A percentile compares a stretch with the other conserved stretches of the same genome.
Evolutionary conservation across 345 rosid species (phyloP).

Genomic region (Microcos paniculata): DNA sequence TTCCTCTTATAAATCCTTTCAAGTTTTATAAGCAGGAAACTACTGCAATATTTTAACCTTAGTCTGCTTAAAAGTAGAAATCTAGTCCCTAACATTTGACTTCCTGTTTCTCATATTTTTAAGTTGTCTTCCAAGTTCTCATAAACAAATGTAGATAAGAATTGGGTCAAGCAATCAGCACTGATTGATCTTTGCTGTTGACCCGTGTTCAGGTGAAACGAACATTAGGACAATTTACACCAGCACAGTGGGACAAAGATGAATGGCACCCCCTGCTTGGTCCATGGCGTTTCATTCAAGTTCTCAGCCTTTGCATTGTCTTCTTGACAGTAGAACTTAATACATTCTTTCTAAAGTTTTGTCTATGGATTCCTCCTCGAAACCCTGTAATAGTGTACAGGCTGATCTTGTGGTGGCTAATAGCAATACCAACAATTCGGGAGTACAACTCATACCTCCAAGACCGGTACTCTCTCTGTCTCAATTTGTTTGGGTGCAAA

Average conservation of each 20-base stretch:
- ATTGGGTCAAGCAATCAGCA: not conserved
- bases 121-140: not conserved
- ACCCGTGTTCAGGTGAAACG: constrained; percentile 89
- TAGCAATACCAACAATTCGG: constrained; percentile 93
- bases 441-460: constrained; percentile 97
- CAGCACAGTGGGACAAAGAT: constrained; percentile 98
- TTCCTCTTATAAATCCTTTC: too few species aligned
- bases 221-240: constrained; percentile 92
- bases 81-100: not conserved
- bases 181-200: constrained; percentile 4
- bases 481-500: not conserved
- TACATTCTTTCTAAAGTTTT: constrained; percentile 96
- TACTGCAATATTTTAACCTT: not conserved
- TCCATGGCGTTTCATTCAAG: constrained; percentile 98
- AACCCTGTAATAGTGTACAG: constrained; percentile 89
- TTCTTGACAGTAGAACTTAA: constrained; percentile 91
- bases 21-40: not conserved
- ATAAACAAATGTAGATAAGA: not conserved
- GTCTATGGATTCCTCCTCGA: constrained; percentile 95
- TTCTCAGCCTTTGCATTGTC: constrained; percentile 76
- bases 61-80: constrained; percentile 4
- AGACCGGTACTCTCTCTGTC: constrained; percentile 56
- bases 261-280: constrained; percentile 98
- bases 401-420: constrained; percentile 96
- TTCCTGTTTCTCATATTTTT: not conserved